Percentiles rank a stretch among this genome's conserved stretches.
Evolutionary conservation across 805 yeast species (phyloP).

Genomic region (Saccharomyces eubayanus): DNA sequence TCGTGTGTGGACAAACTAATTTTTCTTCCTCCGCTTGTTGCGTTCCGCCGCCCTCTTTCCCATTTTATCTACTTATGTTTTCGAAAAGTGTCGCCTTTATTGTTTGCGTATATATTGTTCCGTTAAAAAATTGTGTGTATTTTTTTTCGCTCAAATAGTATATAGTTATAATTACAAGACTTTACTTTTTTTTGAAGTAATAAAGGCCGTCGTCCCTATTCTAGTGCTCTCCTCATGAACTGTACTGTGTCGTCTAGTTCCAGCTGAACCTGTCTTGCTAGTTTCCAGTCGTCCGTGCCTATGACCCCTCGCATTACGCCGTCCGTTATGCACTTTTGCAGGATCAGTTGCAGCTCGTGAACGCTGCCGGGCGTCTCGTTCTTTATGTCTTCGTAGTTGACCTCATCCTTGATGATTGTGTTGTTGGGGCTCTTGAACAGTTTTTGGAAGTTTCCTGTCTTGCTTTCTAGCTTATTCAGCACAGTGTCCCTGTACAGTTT

Average conservation of each 20-base stretch:
- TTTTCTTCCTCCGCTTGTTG: neutral
- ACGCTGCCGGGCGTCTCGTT: conserved; percentile 26
- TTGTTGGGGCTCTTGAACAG: conserved; percentile 9
- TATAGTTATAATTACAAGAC: neutral
- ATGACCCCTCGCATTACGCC: conserved; percentile 20
- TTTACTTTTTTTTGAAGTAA: neutral
- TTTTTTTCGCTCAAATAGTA: neutral
- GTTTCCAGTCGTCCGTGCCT: conserved; percentile 20
- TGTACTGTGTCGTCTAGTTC: conserved; percentile 30
- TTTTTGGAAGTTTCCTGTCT: conserved; percentile 16
- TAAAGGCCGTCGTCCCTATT: conserved; percentile 3
- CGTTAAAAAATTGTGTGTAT: neutral
- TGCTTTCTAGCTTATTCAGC: conserved; percentile 25
- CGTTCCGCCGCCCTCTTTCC: neutral
- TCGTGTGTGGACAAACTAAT: neutral
- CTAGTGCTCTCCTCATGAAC: conserved; percentile 30
- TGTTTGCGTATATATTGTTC: neutral
- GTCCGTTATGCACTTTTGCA: conserved; percentile 27
- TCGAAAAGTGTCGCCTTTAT: neutral
- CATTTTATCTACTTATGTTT: neutral
- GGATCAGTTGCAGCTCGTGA: conserved; percentile 24
- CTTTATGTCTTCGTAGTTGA: conserved; percentile 17
- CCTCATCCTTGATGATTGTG: conserved; percentile 8
- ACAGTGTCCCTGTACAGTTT: conserved; percentile 29
- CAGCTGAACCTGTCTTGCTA: conserved; percentile 22